Percentiles rank a stretch among this genome's conserved stretches.
These are phyloP conservation scores for Neofusicoccum umdonicola DNA, from an alignment of 2,329 filamentous ascomycete species.

Conservation along the genomic window DNA sequence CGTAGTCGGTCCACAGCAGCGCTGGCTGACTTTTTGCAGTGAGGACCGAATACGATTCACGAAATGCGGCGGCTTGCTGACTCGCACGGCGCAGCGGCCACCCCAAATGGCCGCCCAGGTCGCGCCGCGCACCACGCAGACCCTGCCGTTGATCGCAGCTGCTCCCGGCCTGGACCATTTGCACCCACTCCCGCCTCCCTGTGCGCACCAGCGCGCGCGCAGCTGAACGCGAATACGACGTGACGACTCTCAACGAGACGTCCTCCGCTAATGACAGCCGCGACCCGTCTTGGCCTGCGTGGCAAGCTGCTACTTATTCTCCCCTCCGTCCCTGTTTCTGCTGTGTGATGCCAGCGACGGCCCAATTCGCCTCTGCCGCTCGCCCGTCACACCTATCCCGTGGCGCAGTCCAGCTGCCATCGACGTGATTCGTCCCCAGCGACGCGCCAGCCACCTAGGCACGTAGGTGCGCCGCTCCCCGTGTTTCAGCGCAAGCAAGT, in stretches of 20 bases:
- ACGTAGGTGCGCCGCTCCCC: background rate
- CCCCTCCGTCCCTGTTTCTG: background rate
- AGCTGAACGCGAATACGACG: conserved; percentile 1
- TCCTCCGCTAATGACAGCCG: background rate
- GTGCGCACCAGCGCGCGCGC: background rate
- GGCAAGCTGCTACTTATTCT: background rate
- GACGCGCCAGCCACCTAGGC: conserved; percentile 3
- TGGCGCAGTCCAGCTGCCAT: background rate
- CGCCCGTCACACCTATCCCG: background rate
- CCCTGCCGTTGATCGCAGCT: background rate
- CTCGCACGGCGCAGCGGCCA: background rate
- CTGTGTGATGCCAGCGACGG: background rate
- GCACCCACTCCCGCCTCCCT: background rate
- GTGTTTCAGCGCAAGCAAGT: background rate
- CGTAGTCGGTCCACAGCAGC: too few species aligned
- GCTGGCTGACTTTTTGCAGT: background rate
- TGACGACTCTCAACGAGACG: background rate
- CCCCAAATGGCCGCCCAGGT: background rate
- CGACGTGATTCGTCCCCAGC: background rate
- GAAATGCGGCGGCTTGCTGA: background rate
- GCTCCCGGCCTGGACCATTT: background rate
- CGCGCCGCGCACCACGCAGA: background rate
- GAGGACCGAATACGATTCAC: conserved; percentile 2
- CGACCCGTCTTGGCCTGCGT: conserved; percentile 1
- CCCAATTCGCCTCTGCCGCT: background rate